A percentile compares a stretch with the other conserved stretches of the same genome.
Conservation (phyloP, 1,139 yeast genomes). For the Sugiyamaella pinicola region DNA sequence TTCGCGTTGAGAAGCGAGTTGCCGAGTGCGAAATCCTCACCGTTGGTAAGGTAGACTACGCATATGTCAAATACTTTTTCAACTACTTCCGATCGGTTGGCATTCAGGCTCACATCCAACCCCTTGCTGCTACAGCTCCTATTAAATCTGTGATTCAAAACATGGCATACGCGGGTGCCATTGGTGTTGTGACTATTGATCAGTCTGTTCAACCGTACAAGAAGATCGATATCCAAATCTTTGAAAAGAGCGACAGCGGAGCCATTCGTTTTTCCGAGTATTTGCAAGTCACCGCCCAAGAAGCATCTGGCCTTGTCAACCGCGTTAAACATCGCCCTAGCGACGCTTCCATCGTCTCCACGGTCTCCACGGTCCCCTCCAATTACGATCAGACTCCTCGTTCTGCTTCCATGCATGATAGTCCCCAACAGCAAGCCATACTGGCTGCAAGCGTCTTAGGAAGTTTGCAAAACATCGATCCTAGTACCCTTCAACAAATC, state of each 20-base stretch:
- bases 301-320: conserved; percentile 56
- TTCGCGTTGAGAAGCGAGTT: background rate
- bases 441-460: conserved; percentile 31
- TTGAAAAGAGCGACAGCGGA: conserved; percentile 68
- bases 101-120: conserved; percentile 52
- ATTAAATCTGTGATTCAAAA: conserved; percentile 63
- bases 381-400: background rate
- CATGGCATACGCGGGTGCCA: conserved; percentile 78
- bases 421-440: background rate
- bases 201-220: conserved; percentile 44
- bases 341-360: too few species aligned
- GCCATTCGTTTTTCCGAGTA: conserved; percentile 82
- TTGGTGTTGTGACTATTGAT: conserved; percentile 71
- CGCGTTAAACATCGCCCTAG: conserved; percentile 30
- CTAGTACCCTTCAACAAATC: conserved; percentile 38
- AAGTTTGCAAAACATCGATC: conserved; percentile 39
- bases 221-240: conserved; percentile 70
- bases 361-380: too few species aligned
- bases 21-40: conserved; percentile 70
- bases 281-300: conserved; percentile 62
- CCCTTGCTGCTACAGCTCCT: conserved; percentile 54
- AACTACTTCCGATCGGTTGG: conserved; percentile 57
- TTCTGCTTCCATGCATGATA: background rate
- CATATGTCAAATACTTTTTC: conserved; percentile 58
- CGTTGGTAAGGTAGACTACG: conserved; percentile 60